Evolutionary conservation across 2,329 filamentous ascomycete species (phyloP).

Genomic region (Cladophialophora yegresii): DNA sequence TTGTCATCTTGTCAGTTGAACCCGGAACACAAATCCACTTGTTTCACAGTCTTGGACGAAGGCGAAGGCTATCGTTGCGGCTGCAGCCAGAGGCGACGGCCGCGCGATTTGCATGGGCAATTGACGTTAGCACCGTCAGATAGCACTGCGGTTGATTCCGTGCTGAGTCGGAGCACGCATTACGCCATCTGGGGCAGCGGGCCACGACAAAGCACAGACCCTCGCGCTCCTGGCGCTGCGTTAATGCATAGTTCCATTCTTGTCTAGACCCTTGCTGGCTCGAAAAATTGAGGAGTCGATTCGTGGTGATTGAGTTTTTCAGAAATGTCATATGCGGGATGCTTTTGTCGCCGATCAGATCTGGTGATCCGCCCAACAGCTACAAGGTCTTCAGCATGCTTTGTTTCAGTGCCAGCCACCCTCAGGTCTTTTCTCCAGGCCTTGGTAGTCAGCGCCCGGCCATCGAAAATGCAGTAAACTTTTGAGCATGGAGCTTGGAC

Average conservation of each 20-base stretch:
- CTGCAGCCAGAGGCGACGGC: conserved; percentile 21
- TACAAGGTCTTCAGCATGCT: not conserved
- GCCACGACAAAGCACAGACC: conserved; percentile 24
- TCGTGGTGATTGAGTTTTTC: conserved; percentile 12
- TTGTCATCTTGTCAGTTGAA: not conserved
- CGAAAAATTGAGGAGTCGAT: conserved; percentile 12
- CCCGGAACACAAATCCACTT: not conserved
- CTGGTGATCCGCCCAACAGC: conserved; percentile 7
- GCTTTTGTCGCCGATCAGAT: conserved; percentile 12
- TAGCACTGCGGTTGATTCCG: conserved; percentile 32
- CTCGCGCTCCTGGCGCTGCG: conserved; percentile 10
- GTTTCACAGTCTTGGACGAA: not conserved
- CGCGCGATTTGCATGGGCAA: conserved; percentile 16
- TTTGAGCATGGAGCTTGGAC: conserved; percentile 1
- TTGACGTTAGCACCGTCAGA: conserved; percentile 6
- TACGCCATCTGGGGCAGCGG: conserved; percentile 33
- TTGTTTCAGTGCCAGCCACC: not conserved
- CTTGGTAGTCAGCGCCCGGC: not conserved
- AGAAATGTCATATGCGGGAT: not conserved
- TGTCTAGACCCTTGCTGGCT: conserved; percentile 30
- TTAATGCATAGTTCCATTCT: conserved; percentile 30
- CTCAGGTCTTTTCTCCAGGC: not conserved
- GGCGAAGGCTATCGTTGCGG: conserved; percentile 15
- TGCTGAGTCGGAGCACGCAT: conserved; percentile 32
- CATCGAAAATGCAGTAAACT: not conserved